Percentiles rank a stretch among this genome's conserved stretches.
Evolutionary conservation across 2,329 filamentous ascomycete species (phyloP).

Genomic region (Colletotrichum sp.): DNA sequence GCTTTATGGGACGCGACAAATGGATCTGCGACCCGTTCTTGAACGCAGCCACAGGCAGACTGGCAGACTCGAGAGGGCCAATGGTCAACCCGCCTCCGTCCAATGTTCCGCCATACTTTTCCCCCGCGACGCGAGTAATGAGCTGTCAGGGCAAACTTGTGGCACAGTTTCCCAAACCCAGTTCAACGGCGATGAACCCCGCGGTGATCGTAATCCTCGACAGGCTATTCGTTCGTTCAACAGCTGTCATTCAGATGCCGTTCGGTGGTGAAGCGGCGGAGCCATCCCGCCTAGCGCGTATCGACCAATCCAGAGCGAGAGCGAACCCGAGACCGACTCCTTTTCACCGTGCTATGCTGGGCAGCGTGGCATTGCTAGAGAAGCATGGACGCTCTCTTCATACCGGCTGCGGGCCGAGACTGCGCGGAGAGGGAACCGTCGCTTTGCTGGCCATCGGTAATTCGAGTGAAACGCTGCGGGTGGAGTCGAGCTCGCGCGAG

Average conservation of each 20-base stretch:
- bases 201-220: background rate
- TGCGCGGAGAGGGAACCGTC: background rate
- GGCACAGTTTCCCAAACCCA: background rate
- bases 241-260: background rate
- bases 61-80: background rate
- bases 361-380: background rate
- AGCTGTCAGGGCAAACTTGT: background rate
- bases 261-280: background rate
- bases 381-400: background rate
- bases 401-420: background rate
- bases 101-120: background rate
- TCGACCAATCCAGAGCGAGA: background rate
- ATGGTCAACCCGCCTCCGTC: background rate
- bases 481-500: background rate
- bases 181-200: background rate
- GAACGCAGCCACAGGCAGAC: background rate
- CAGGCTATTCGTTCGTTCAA: background rate
- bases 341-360: background rate
- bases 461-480: background rate
- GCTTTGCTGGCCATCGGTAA: background rate
- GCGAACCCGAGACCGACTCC: slow-evolving; percentile 7
- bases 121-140: background rate
- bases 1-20: background rate
- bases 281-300: background rate
- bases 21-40: background rate